Evolutionary conservation across 441 rosid genomes (phyloP), one percentile per base, ranked within the genome.

Genomic region (Euphorbia celastroides): DNA sequence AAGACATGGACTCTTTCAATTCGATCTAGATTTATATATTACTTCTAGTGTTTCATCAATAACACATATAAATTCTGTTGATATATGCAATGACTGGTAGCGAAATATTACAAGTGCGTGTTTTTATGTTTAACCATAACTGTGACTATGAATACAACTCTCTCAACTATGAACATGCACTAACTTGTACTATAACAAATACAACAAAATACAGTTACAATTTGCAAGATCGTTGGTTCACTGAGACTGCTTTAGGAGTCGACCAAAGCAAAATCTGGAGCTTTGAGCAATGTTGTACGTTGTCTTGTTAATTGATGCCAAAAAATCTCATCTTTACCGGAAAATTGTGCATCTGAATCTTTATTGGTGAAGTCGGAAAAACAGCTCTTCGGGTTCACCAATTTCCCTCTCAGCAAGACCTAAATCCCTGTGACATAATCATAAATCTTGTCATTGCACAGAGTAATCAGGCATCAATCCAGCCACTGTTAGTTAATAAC

Each of bases 361-460:
- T 44, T 73, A 57, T 76, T 63, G 72, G 32, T 50, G 80, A 69
- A 54, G 78, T 72, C 58, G n/a, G 19, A 73, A 65, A 65, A 1
- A 42, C 50, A 57, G 68, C 51, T 56, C 66, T 70, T 60, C 44
- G 30, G n/a, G 7, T 68, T 72, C 72, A 51, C 70, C 57, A 30
- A 61, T 57, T 62, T 57, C 14, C 70, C 56, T 30, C 46, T 22
- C 9, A 23, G 52, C 46, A 67, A 31, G 58, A 57, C 12, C 27
- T 31, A 26, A 61, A 60, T 56, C 28, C 81, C 82, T 71, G 79
- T 60, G 73, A 77, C 66, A 60, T 57, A 79, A 79, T 60, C 80
- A 77, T 44, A 62, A 61, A 74, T 64, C 76, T 75, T 46, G 74
- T 75, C 70, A 78, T 67, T 70, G 60, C 77, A 70, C 67, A 75